These are phyloP conservation scores for Aspergillus pseudoterreus DNA, from an alignment of 2,329 filamentous ascomycete genomes.

Conservation along the genomic window DNA sequence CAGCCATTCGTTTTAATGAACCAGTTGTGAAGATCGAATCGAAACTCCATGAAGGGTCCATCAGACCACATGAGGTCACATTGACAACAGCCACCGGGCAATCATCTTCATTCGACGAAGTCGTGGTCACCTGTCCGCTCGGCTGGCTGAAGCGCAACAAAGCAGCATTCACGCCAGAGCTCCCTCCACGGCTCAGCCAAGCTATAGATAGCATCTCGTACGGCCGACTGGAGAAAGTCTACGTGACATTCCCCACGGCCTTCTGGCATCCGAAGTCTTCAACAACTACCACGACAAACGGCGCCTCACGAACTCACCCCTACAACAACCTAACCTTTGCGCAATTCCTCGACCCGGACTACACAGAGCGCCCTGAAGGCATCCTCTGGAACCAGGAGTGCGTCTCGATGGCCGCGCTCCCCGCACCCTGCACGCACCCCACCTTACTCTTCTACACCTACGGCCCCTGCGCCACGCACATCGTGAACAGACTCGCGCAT, in stretches of 20 bases:
- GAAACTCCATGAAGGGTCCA: conserved; percentile 11
- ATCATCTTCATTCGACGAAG: conserved; percentile 45
- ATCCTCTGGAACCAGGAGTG: conserved; percentile 70
- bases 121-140: conserved; percentile 51
- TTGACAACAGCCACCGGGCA: conserved; percentile 38
- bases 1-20: conserved; percentile 47
- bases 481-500: conserved; percentile 32
- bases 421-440: conserved; percentile 60
- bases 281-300: conserved; percentile 1
- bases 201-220: conserved; percentile 49
- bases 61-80: conserved; percentile 39
- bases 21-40: conserved; percentile 41
- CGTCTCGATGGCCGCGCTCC: conserved; percentile 70
- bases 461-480: conserved; percentile 39
- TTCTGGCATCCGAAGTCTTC: conserved; percentile 62
- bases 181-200: conserved; percentile 39
- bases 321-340: conserved; percentile 61
- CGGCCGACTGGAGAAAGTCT: conserved; percentile 47
- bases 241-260: conserved; percentile 67
- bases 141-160: conserved; percentile 52
- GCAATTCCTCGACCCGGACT: conserved; percentile 70
- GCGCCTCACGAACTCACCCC: conserved; percentile 16
- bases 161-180: conserved; percentile 41
- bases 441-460: conserved; percentile 74
- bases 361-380: conserved; percentile 60